Conservation (phyloP, 495 filamentous ascomycete genomes). For the Penicillium goetzii region DNA sequence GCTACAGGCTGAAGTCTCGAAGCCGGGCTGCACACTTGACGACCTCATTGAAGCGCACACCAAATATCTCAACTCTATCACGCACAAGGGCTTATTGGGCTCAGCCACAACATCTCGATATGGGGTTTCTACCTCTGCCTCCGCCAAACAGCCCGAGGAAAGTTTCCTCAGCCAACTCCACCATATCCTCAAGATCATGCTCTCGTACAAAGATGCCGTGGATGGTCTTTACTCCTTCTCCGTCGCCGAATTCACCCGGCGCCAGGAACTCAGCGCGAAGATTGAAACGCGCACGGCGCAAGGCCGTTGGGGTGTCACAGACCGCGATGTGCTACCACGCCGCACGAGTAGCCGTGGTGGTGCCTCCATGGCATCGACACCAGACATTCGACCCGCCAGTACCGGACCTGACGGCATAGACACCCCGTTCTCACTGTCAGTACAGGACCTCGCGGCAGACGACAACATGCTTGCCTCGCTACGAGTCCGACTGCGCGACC, state of each 20-base stretch:
- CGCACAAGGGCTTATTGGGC: slow-evolving; percentile 92
- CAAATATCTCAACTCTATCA: slow-evolving; percentile 89
- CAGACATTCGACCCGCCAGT: slow-evolving; percentile 31
- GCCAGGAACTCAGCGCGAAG: slow-evolving; percentile 80
- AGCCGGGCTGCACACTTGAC: slow-evolving; percentile 86
- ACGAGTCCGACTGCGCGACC: slow-evolving; percentile 66
- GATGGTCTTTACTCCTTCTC: slow-evolving; percentile 93
- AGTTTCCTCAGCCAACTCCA: slow-evolving; percentile 90
- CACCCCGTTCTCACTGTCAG: slow-evolving; percentile 38
- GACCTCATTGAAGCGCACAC: slow-evolving; percentile 92
- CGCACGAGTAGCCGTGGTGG: slow-evolving; percentile 31
- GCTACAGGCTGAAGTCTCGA: slow-evolving; percentile 76
- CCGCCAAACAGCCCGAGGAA: slow-evolving; percentile 63
- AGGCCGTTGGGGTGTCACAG: slow-evolving; percentile 65
- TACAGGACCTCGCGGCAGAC: slow-evolving; percentile 48
- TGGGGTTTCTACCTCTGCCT: slow-evolving; percentile 44
- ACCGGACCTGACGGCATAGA: slow-evolving; percentile 36
- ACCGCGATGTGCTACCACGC: slow-evolving; percentile 51
- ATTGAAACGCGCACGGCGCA: slow-evolving; percentile 66
- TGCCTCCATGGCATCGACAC: slow-evolving; percentile 36
- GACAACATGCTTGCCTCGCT: slow-evolving; percentile 76
- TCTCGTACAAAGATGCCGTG: slow-evolving; percentile 89
- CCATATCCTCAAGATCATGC: slow-evolving; percentile 91
- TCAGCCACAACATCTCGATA: slow-evolving; percentile 54
- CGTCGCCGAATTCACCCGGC: slow-evolving; percentile 87